phyloP scores from a whole-genome alignment of 805 yeast genomes.

The Lachancea nothofagi region DNA sequence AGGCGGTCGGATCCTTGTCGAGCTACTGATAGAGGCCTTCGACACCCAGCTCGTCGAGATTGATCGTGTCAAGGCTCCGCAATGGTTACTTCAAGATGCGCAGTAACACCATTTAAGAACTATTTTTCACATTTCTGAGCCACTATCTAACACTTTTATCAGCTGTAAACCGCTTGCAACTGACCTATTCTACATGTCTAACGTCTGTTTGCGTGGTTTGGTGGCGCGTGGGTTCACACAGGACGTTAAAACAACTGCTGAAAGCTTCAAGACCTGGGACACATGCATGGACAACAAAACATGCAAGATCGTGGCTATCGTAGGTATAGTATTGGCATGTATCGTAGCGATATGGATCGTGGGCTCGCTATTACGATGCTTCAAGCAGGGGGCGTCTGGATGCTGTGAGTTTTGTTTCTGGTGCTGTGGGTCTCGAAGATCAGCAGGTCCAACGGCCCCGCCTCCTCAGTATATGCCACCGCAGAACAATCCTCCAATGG shows the following conservation, averaged over 20 bases:
- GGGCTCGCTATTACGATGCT: constrained; percentile 48
- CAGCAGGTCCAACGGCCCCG: constrained; percentile 1
- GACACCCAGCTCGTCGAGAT: constrained; percentile 30
- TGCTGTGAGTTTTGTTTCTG: constrained; percentile 48
- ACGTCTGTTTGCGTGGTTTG: background rate
- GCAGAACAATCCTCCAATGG: constrained; percentile 16
- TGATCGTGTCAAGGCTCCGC: constrained; percentile 28
- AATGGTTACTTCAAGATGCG: no score
- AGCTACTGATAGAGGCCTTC: constrained; percentile 67
- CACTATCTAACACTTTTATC: no score
- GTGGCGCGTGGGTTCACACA: constrained; percentile 1
- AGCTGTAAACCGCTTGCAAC: no score
- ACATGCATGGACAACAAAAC: constrained; percentile 73
- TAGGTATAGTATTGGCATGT: constrained; percentile 57
- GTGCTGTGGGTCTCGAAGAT: constrained; percentile 37
- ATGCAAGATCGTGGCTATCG: constrained; percentile 74
- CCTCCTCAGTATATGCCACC: background rate
- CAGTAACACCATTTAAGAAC: no score
- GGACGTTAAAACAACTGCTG: constrained; percentile 32
- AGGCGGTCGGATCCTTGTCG: constrained; percentile 90
- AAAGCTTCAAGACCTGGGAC: constrained; percentile 61
- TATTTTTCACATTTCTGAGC: no score
- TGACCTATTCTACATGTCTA: background rate
- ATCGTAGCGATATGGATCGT: constrained; percentile 53
- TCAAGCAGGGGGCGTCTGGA: constrained; percentile 52